Percentiles rank a stretch among this genome's conserved stretches.
Conservation (phyloP, 1,284 basidiomycete species). For the Sporisorium scitamineum region DNA sequence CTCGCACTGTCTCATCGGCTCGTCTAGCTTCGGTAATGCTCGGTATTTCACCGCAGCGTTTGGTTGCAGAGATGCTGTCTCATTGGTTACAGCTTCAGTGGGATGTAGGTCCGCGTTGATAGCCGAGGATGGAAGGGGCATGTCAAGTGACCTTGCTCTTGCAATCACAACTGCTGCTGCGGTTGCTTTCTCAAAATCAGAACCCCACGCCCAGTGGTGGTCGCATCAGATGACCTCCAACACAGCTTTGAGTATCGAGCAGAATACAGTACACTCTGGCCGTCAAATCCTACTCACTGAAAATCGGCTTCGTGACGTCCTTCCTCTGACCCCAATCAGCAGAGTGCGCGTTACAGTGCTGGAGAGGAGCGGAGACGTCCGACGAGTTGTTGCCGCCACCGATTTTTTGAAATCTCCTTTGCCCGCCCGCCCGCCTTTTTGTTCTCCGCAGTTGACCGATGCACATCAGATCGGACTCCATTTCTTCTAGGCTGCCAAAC, state of each 20-base stretch:
- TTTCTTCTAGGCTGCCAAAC: too few relatives aligned
- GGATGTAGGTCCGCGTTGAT: constrained; percentile 4
- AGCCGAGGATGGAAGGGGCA: not conserved
- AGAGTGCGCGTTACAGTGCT: too few relatives aligned
- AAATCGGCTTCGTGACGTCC: not conserved
- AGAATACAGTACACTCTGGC: too few relatives aligned
- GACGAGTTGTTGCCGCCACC: too few relatives aligned
- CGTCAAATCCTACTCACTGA: too few relatives aligned
- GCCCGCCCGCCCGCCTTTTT: too few relatives aligned
- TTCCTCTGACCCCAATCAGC: not conserved
- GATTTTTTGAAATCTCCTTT: too few relatives aligned
- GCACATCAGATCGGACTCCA: not conserved
- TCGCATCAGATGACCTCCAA: not conserved
- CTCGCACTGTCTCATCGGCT: not conserved
- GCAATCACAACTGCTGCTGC: not conserved
- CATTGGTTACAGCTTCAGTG: not conserved
- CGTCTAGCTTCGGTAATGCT: not conserved
- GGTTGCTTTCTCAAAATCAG: not conserved
- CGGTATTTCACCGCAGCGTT: not conserved
- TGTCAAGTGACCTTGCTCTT: not conserved
- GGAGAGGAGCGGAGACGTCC: not conserved
- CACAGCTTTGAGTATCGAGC: too few relatives aligned
- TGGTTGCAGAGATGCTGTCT: not conserved
- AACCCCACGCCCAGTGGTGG: not conserved
- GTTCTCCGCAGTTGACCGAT: not conserved